Base-by-base conservation (phyloP, 2,329 filamentous ascomycete genomes). In the Teratosphaeria epicoccoides region DNA sequence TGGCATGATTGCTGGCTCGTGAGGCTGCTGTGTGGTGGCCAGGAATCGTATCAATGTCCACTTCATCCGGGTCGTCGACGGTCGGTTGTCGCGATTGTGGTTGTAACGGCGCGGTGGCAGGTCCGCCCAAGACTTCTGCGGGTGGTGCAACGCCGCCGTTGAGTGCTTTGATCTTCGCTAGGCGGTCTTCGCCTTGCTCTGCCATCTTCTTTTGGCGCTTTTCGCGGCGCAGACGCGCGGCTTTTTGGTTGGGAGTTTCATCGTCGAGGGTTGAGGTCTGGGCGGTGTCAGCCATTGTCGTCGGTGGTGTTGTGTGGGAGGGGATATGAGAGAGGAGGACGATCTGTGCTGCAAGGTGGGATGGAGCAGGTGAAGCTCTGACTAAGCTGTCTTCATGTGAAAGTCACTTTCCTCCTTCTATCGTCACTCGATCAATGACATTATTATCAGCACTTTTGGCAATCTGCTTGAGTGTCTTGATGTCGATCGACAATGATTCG, bases 121-220 rank as follows among this genome's bases (percentile, higher is more conserved):
- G 62, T 33, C 62, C 63, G 49, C 63, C 63, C 0, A 66, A 57
- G 25, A 60, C 60, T 49, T 66, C 64, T 9, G 59, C 61, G 7
- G 63, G 62, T 10, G 64, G 64, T 33, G 63, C 64, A 14, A 66
- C 56, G 28, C 64, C 64, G 50, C 64, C 83, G 51, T 82, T 83
- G 24, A 88, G 70, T 1, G 83, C 82, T 11, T 84, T 87, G 67
- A 93, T 93, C 68, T 79, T 85, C 62, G 86, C 83, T 55, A 93
- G 71, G 55, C 87, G 74, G 37, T 82, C 78, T 17, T 81, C 79
- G 52, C 84, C 87, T 54, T 84, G 82, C 47, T 83, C 81, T 61
- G 78, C 80, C 70, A 90, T 82, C 74, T 90, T 91, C 52, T 85
- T 86, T 67, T 88, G 84, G 47, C 87, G 79, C 37, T 85, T 81